Evolutionary conservation across 176 grass and related monocot species (phyloP).

Genomic region (Rhipidocladum racemiflorum): DNA sequence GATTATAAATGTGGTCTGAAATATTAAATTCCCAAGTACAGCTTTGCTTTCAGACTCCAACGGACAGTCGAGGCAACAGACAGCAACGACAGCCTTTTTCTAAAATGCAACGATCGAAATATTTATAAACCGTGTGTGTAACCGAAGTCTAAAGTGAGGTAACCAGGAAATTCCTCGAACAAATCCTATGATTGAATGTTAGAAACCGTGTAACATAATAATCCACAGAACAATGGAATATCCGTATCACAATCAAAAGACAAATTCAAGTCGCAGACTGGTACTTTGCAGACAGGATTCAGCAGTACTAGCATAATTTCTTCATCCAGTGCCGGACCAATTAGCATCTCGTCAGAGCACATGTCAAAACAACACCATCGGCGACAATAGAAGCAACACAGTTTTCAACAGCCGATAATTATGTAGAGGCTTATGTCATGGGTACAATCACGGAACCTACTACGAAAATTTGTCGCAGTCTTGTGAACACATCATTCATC

Average conservation of each 20-base stretch:
- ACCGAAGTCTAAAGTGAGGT: not conserved
- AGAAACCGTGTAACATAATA: not conserved
- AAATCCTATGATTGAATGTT: not conserved
- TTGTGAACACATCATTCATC: not conserved
- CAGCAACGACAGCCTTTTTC: not conserved
- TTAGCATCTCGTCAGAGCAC: not conserved
- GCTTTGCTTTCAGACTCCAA: not conserved
- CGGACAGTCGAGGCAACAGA: not conserved
- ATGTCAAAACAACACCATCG: not conserved
- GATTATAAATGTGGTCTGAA: not conserved
- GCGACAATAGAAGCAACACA: no score
- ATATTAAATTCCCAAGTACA: not conserved
- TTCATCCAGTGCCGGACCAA: not conserved
- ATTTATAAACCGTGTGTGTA: not conserved
- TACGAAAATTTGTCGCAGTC: not conserved
- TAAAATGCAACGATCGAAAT: not conserved
- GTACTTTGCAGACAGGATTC: not conserved
- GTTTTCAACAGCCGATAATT: not conserved
- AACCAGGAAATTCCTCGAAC: not conserved
- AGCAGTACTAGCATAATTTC: not conserved
- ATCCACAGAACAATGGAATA: not conserved
- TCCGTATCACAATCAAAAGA: not conserved
- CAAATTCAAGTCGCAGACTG: not conserved
- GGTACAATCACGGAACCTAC: constrained; percentile 25
- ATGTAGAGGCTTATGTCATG: not conserved